Conservation (phyloP, 352 stramenopile species). For the Phytopythium helicoides region DNA sequence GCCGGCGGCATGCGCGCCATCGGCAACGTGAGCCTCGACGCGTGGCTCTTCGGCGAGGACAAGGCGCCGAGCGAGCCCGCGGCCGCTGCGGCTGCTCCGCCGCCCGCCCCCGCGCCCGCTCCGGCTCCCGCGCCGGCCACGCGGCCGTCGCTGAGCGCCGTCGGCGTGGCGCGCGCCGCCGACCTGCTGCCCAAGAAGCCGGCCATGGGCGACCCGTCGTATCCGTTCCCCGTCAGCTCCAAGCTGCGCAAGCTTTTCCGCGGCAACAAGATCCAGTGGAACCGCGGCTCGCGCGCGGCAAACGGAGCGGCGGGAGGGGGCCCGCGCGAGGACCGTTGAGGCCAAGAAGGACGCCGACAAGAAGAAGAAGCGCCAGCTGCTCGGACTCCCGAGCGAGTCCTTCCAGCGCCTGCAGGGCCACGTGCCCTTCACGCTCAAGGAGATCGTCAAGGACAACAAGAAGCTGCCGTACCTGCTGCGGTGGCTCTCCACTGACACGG, state of each 20-base stretch:
- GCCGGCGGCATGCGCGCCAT: slow-evolving; percentile 45
- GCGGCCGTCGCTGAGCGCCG: slow-evolving; percentile 2
- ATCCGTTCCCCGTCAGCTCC: slow-evolving; percentile 69
- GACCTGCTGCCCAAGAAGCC: neutral
- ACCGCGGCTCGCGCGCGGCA: slow-evolving; percentile 5
- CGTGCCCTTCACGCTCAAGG: slow-evolving; percentile 78
- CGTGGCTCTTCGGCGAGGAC: slow-evolving; percentile 83
- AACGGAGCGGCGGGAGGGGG: neutral
- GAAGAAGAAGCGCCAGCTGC: slow-evolving; percentile 46
- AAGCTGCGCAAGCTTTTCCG: slow-evolving; percentile 78
- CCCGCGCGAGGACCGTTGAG: neutral
- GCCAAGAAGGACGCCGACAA: slow-evolving; percentile 24
- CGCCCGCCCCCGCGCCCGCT: slow-evolving; percentile 2
- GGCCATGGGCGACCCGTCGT: slow-evolving; percentile 19
- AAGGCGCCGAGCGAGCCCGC: slow-evolving; percentile 20
- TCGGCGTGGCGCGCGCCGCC: neutral
- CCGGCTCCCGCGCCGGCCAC: slow-evolving; percentile 5
- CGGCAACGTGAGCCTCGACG: slow-evolving; percentile 65
- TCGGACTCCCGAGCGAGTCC: slow-evolving; percentile 49
- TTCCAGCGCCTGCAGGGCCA: slow-evolving; percentile 77
- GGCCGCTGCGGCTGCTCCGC: neutral
- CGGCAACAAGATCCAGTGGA: slow-evolving; percentile 62
- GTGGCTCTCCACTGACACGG: slow-evolving; percentile 65
- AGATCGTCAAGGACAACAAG: slow-evolving; percentile 85
- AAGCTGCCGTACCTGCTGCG: slow-evolving; percentile 80